Base-by-base conservation (phyloP, 2,329 filamentous ascomycete species). In the Dryadomyces sulphureus region DNA sequence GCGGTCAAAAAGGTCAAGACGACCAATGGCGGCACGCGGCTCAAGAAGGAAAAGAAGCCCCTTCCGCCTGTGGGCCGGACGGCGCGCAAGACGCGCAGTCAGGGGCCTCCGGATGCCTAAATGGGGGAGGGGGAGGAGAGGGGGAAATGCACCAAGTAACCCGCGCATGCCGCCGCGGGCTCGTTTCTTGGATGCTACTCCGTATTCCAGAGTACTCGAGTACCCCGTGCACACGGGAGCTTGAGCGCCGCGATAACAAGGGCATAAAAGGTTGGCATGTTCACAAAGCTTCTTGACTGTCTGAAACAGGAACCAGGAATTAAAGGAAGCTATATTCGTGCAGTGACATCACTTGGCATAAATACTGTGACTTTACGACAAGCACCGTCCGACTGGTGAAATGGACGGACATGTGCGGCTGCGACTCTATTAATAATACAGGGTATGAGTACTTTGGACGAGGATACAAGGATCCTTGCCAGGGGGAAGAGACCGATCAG, bases 41-140 rank as follows among this genome's bases (percentile, higher is more conserved):
- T n/a, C 47, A 44, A 53, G 48, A 43, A 45, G n/a, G 55, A 58
- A 47, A 58, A 58, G 52, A 57, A 59, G 22, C 38, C 48, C 4
- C 44, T 54, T 6, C 53, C 56, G 11, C 49, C 57, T 1, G 58
- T 62, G 7, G 63, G 63, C 14, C 54, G 52, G 46, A 63, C 63
- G 4, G 56, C 56, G 11, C 57, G 63, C 20, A 65, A 62, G 56
- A 66, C 63, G 2, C 58, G 63, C 44, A 66, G 63, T 49, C 63
- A 66, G 47, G 61, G 59, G 3, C 54, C 49, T 5, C 52, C 25
- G 19, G 48, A 48, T 7, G 46, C 40, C 14, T 50, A 20, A 50
- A 7, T 5, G 6, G 12, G n/a, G 3, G 25, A 21, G 9, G 7
- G 32, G 17, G 14, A 6, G 9, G 16, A 5, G 5, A n/a, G n/a